These are phyloP conservation scores for Aureobasidium sp. DNA, from an alignment of 2,329 filamentous ascomycete genomes.

Conservation along the genomic window DNA sequence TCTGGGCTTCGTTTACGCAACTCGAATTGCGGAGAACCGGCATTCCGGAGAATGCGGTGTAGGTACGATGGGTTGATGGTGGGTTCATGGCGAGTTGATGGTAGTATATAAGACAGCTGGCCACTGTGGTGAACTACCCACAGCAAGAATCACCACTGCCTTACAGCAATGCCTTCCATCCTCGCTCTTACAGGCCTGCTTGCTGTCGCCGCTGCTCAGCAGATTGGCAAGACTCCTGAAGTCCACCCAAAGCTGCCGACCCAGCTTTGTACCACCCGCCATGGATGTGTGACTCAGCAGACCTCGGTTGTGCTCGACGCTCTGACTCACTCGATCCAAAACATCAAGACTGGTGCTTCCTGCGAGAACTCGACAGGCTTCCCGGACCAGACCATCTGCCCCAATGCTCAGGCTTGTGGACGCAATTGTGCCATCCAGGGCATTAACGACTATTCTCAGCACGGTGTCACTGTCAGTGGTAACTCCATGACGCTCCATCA, in stretches of 20 bases:
- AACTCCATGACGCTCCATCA: slow-evolving; percentile 39
- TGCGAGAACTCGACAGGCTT: slow-evolving; percentile 26
- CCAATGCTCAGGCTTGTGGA: slow-evolving; percentile 42
- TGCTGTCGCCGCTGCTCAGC: slow-evolving; percentile 20
- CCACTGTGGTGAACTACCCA: neutral
- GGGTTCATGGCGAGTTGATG: neutral
- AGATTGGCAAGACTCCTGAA: slow-evolving; percentile 30
- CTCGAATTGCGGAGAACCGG: neutral
- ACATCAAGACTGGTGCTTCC: slow-evolving; percentile 23
- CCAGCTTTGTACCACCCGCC: slow-evolving; percentile 42
- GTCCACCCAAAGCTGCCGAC: slow-evolving; percentile 45
- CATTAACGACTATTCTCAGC: slow-evolving; percentile 44
- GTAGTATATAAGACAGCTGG: neutral
- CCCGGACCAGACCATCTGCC: slow-evolving; percentile 38
- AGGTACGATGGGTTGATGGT: too few relatives aligned
- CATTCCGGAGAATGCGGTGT: neutral
- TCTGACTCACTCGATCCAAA: slow-evolving; percentile 38
- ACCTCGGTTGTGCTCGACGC: slow-evolving; percentile 45
- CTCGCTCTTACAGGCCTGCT: neutral
- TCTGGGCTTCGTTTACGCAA: neutral
- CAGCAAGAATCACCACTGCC: neutral
- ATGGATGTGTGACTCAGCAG: slow-evolving; percentile 40
- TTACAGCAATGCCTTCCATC: neutral
- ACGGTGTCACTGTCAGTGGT: slow-evolving; percentile 44
- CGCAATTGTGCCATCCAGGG: slow-evolving; percentile 50